These are phyloP conservation scores for Coniferiporia weirii DNA, from an alignment of 1,284 basidiomycete species.

Conservation along the genomic window DNA sequence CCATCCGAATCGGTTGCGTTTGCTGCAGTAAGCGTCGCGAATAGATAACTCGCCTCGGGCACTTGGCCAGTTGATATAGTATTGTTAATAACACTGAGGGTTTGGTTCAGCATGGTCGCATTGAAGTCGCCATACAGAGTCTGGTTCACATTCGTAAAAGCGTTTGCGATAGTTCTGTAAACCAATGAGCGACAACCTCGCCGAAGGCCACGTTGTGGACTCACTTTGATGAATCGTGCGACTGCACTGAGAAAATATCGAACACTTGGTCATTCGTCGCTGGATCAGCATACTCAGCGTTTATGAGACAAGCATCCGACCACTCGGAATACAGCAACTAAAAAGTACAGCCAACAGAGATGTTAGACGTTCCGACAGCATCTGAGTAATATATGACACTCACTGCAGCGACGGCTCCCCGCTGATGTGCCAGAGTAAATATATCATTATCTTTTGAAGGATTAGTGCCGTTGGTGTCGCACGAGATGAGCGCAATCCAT, in stretches of 20 bases:
- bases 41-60: conserved; percentile 51
- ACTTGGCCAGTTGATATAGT: conserved; percentile 41
- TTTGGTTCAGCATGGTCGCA: conserved; percentile 51
- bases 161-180: conserved; percentile 15
- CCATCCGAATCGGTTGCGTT: conserved; percentile 46
- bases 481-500: conserved; percentile 85
- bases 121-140: conserved; percentile 54
- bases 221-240: conserved; percentile 37
- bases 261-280: conserved; percentile 66
- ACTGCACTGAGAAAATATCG: conserved; percentile 73
- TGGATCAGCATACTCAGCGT: conserved; percentile 63
- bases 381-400: conserved; percentile 24
- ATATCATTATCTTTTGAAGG: conserved; percentile 59
- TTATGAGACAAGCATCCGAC: conserved; percentile 71
- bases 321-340: conserved; percentile 74
- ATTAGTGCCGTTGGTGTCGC: conserved; percentile 70
- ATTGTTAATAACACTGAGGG: conserved; percentile 42
- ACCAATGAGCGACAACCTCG: background rate
- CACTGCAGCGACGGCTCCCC: conserved; percentile 75
- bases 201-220: conserved; percentile 15
- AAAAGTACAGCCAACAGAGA: background rate
- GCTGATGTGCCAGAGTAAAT: conserved; percentile 71
- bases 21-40: conserved; percentile 61
- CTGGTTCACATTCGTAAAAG: conserved; percentile 38
- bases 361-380: background rate